Evolutionary conservation across 2,329 filamentous ascomycete genomes (phyloP).

Genomic region (Nemania abortiva): DNA sequence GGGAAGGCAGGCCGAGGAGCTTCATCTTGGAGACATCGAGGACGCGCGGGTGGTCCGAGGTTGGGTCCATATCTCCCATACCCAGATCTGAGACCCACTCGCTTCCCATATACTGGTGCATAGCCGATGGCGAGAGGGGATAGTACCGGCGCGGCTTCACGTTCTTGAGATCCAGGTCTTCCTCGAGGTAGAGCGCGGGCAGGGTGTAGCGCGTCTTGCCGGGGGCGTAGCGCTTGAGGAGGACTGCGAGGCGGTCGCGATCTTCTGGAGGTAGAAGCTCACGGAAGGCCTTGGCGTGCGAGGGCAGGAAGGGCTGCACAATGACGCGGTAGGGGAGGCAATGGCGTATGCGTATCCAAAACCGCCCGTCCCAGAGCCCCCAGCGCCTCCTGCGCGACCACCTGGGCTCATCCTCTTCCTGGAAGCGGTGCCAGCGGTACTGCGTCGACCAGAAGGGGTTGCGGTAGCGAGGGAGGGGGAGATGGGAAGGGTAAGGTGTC

Average conservation of each 20-base stretch:
- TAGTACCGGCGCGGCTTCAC: constrained; percentile 36
- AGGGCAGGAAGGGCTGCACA: constrained; percentile 60
- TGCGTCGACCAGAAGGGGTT: constrained; percentile 37
- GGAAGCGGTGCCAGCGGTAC: constrained; percentile 25
- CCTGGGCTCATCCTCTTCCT: constrained; percentile 17
- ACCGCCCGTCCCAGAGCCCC: constrained; percentile 70
- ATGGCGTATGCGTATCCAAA: constrained; percentile 66
- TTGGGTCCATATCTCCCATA: constrained; percentile 1
- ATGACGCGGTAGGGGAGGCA: constrained; percentile 58
- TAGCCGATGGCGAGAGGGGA: constrained; percentile 23
- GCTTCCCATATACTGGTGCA: neutral
- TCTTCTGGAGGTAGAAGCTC: constrained; percentile 54
- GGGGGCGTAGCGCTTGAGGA: constrained; percentile 64
- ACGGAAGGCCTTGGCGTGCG: constrained; percentile 62
- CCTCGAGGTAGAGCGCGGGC: constrained; percentile 64
- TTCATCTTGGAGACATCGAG: constrained; percentile 50
- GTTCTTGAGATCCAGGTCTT: constrained; percentile 50
- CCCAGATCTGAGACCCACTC: neutral
- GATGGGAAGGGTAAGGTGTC: constrained; percentile 58
- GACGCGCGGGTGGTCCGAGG: constrained; percentile 31
- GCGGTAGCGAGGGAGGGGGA: constrained; percentile 50
- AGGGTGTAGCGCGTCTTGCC: constrained; percentile 68
- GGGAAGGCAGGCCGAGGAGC: constrained; percentile 65
- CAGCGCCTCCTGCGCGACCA: constrained; percentile 52
- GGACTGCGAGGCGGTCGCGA: constrained; percentile 54